phyloP scores from a whole-genome alignment of 441 rosid species.

The Populus hybrid region DNA sequence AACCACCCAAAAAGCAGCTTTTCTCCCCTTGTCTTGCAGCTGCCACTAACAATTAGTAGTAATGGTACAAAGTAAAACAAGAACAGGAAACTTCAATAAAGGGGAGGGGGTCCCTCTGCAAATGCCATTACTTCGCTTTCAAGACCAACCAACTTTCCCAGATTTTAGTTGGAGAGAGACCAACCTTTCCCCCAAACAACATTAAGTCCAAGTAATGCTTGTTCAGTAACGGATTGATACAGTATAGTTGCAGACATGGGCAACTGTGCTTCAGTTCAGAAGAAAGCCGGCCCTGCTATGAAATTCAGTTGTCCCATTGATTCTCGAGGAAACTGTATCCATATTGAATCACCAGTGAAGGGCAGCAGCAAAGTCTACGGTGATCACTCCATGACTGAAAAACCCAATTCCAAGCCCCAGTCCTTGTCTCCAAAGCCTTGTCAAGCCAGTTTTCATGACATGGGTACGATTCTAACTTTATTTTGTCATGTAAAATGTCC shows the following conservation, averaged over 20 bases:
- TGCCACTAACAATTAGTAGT: background rate
- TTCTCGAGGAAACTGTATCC: conserved; percentile 11
- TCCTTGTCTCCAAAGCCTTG: conserved; percentile 13
- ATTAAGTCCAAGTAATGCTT: conserved; percentile 14
- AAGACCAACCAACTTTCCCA: conserved; percentile 43
- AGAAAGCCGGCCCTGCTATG: conserved; percentile 23
- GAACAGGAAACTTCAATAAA: background rate
- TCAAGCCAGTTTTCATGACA: conserved; percentile 18
- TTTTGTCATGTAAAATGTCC: background rate
- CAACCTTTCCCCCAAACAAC: conserved; percentile 27
- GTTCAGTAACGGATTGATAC: conserved; percentile 11
- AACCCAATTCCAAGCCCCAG: conserved; percentile 19
- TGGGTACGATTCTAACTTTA: conserved; percentile 32
- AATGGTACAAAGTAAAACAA: background rate
- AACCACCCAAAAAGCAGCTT: conserved; percentile 24
- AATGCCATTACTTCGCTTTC: conserved; percentile 52
- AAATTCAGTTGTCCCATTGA: conserved; percentile 15
- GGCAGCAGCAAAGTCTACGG: conserved; percentile 10
- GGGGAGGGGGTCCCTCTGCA: conserved; percentile 20
- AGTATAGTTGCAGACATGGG: conserved; percentile 36
- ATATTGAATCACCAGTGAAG: conserved; percentile 31
- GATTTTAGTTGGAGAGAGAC: conserved; percentile 32
- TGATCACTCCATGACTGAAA: conserved; percentile 16
- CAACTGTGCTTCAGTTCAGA: conserved; percentile 33
- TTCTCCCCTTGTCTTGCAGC: conserved; percentile 7